phyloP scores from a whole-genome alignment of 768 basidiomycete genomes.

The Sistotremastrum niveocremeum region DNA sequence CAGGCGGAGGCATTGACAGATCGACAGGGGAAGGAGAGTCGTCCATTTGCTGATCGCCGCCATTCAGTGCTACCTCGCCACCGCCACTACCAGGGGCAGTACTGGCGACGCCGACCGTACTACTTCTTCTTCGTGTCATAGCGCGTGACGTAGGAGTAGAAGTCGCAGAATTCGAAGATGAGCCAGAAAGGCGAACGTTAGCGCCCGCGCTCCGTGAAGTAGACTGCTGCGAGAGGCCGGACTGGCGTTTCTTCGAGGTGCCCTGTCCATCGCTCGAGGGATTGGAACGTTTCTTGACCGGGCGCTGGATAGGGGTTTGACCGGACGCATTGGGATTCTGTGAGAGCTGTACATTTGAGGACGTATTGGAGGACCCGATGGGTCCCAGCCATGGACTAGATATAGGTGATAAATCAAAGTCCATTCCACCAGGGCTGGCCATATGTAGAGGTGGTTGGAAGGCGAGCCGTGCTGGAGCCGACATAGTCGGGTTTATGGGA shows the following conservation, averaged over 20 bases:
- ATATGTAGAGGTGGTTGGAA: constrained; percentile 35
- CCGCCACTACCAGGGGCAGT: constrained; percentile 17
- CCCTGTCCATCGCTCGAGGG: constrained; percentile 38
- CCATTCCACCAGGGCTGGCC: constrained; percentile 39
- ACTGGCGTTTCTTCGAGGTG: constrained; percentile 1
- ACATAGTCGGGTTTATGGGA: constrained; percentile 31
- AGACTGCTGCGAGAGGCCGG: background rate
- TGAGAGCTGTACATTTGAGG: too few species aligned
- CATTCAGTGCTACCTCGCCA: constrained; percentile 11
- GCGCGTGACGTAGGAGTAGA: constrained; percentile 15
- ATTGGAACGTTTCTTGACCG: constrained; percentile 30
- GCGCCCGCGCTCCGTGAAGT: constrained; percentile 36
- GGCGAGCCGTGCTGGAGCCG: constrained; percentile 63
- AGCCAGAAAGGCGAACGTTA: constrained; percentile 43
- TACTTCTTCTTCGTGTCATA: constrained; percentile 28
- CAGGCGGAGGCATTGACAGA: constrained; percentile 79
- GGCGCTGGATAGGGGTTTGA: constrained; percentile 32
- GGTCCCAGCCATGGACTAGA: constrained; percentile 68
- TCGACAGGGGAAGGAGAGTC: constrained; percentile 84
- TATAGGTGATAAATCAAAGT: constrained; percentile 64
- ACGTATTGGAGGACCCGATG: background rate
- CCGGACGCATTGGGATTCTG: constrained; percentile 3
- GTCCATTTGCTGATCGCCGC: constrained; percentile 12
- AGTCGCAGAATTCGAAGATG: constrained; percentile 3
- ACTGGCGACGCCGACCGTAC: constrained; percentile 12